phyloP scores from a whole-genome alignment of 257 asterid species.

The Ocimum tenuiflorum region DNA sequence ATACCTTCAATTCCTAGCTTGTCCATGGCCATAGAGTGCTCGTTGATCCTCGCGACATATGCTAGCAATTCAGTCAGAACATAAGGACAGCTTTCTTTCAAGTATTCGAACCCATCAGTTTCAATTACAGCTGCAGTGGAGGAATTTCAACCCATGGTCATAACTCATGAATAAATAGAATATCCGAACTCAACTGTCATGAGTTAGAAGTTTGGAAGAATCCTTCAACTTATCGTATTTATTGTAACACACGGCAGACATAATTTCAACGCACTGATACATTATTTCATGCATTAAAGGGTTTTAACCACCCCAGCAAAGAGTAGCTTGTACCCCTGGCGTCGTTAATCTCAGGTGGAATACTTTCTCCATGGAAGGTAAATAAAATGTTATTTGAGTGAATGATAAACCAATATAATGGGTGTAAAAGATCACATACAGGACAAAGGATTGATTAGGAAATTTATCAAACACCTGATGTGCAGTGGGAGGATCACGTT shows the following conservation, averaged over 20 bases:
- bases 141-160: slow-evolving; percentile 5
- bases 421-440: no score
- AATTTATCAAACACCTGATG: no score
- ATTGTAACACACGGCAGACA: background rate
- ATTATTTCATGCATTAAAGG: background rate
- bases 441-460: no score
- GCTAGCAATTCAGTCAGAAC: slow-evolving; percentile 73
- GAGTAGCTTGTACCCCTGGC: background rate
- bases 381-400: no score
- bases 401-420: no score
- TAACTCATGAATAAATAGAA: background rate
- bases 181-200: background rate
- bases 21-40: slow-evolving; percentile 38
- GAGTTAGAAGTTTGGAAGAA: background rate
- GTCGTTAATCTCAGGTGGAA: no score
- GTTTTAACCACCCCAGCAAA: background rate
- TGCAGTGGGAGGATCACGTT: no score
- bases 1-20: slow-evolving; percentile 50
- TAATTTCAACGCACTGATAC: no score
- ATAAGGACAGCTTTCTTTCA: slow-evolving; percentile 77
- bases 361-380: no score
- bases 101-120: slow-evolving; percentile 76
- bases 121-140: slow-evolving; percentile 84
- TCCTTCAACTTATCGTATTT: background rate
- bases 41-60: slow-evolving; percentile 69